Base-by-base conservation (phyloP, 257 asterid species). In the Verbena officinalis region DNA sequence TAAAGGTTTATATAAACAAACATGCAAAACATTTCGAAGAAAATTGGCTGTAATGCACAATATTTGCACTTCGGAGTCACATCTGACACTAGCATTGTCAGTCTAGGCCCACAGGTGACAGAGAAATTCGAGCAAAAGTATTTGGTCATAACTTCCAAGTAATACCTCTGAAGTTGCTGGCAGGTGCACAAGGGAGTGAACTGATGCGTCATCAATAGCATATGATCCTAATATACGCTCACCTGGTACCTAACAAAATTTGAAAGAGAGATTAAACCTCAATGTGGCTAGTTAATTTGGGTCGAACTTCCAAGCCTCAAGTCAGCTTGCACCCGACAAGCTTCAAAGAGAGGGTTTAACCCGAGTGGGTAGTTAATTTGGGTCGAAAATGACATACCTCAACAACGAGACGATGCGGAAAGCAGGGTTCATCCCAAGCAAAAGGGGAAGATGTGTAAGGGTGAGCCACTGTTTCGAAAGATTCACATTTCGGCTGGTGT, bases 361-460 rank as follows among this genome's bases (percentile, higher is more conserved):
- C 50, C 59, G 51, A 46, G 42, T 45, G 54, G 70, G 55, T 40
- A 59, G 30, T 68, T 55, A 58, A 43, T 57, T 51, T 50, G 17
- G 31, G 57, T 45, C 24, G 49, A 72, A 64, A 73, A 43, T 22
- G 64, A 15, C 73, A 72, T 87, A 93, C 99, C 99, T 93, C 99
- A 65, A 93, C 69, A 56, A 75, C 71, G 48, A 93, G 90, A 68
- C 95, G 95, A 75, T 83, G 99, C 7, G 95, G 95, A 73, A 79
- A 84, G 75, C 91, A 90, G 30, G 99, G 99, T 76, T 93, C 99
- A 75, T 93, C 99, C 99, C 99, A 93, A 38, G 99, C 94, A 77
- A 87, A 93, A 45, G 84, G 83, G 55, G 83, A 82, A 62, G 95
- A 87, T 63, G 95, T 86, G 75, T 90, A 93, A 69, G 95, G 83